phyloP scores from a whole-genome alignment of 192 early-diverging fungal species.

The Globomyces pollinis-pini region DNA sequence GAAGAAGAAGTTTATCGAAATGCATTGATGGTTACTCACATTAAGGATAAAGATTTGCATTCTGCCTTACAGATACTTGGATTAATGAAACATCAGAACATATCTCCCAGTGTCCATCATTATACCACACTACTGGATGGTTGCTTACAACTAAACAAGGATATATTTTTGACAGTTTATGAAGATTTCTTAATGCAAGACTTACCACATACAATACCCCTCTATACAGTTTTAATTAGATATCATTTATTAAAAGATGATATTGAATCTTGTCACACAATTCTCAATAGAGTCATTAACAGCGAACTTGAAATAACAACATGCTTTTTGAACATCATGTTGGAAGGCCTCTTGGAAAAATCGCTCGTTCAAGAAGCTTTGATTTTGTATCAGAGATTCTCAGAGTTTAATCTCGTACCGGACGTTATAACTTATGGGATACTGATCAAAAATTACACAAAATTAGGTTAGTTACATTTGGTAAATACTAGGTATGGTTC shows the following conservation, averaged over 20 bases:
- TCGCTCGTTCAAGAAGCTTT: not conserved
- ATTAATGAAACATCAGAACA: not conserved
- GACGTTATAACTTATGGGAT: not conserved
- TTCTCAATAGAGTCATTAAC: not conserved
- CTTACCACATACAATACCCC: not conserved
- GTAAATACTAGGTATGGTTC: too few relatives aligned
- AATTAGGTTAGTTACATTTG: too few relatives aligned
- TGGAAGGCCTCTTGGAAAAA: not conserved
- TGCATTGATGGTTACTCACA: not conserved
- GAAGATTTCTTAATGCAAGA: too few relatives aligned
- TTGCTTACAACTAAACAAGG: not conserved
- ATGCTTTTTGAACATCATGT: not conserved
- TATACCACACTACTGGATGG: not conserved
- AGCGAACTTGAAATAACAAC: not conserved
- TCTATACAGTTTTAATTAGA: not conserved
- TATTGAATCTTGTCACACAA: not conserved
- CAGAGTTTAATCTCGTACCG: not conserved
- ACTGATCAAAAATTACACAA: not conserved
- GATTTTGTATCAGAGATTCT: not conserved
- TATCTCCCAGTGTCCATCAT: too few relatives aligned
- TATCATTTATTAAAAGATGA: constrained; percentile 4
- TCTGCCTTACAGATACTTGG: not conserved
- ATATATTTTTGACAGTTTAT: not conserved
- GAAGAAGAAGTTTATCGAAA: too few relatives aligned
- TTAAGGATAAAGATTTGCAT: constrained; percentile 1